Evolutionary conservation across 2,329 filamentous ascomycete species (phyloP), one percentile per base, ranked within the genome.

Genomic region (Cladophialophora immunda): DNA sequence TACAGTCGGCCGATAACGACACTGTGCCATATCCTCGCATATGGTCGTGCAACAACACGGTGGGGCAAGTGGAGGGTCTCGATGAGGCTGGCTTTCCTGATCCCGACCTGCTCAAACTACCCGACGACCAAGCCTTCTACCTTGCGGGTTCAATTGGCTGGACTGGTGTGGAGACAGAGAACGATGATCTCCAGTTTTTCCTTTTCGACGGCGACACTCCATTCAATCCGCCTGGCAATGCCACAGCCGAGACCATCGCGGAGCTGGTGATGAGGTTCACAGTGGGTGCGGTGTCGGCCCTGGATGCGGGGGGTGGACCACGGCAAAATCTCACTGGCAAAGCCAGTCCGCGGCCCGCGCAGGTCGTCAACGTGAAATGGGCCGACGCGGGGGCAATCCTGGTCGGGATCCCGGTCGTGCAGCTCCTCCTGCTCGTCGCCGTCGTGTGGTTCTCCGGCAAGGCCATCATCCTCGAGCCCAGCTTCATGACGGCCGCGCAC

Each of bases 311-410:
- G 25, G 54, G 59, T 29, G 62, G 56, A 4, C 62, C 55, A 6
- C 58, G 66, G 17, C 50, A 36, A 27, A 68, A 97, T 84, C 74
- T 94, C 97, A 57, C 91, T 92, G 70, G 93, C 97, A 6, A 6
- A 1, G 3, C 29, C 52, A 1, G 93, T 92, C 91, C 93, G 97
- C 38, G 87, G 85, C 4, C 93, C 91, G 13, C 81, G 82, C 78
- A 98, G 94, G 74, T 97, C 97, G 68, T 94, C 89, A 72, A 98
- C 97, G 79, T 98, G 97, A 78, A 68, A 36, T 70, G 68, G 68
- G 25, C 4, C 11, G 29, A 58, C 41, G 66, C 68, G 2, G 62
- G 58, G 27, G 54, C 62, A 34, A 65, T 70, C 45, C 54, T 68
- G 29, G 62, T 34, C 3, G 66, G 66, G 15, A 67, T 70, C 54